Evolutionary conservation across 2,329 filamentous ascomycete species (phyloP), one percentile per base, ranked within the genome.

Genomic region (Rhynchosporium agropyri): DNA sequence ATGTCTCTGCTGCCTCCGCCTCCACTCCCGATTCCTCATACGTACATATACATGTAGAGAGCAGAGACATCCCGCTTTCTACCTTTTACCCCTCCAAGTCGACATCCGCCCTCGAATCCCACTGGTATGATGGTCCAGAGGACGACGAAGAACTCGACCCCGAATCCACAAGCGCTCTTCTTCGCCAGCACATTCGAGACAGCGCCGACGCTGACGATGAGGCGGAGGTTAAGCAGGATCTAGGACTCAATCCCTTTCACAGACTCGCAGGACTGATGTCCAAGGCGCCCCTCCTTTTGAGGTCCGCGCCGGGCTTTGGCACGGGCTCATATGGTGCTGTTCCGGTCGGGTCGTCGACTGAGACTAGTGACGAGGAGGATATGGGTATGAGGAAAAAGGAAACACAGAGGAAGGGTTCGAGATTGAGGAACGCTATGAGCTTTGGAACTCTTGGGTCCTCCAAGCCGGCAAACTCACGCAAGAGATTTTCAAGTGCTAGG

Each of bases 271-370:
- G 58, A 63, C 65, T 73, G 31, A 79, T 79, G 78, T 79, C 77
- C 57, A 78, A 78, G 73, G 77, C 81, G 65, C 84, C 84, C 63
- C 80, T 87, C 62, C 77, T 88, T 60, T 76, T 85, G 73, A 82
- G 83, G 64, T 84, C 84, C 56, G 84, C 84, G 67, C 84, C 84
- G 49, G 83, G 83, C 40, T 80, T 83, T 72, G 84, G 83, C 62
- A 85, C 83, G 42, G 82, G 83, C 28, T 86, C 84, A 15, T 88
- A 88, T 73, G 84, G 85, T 60, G 83, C 83, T 4, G 79, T 84
- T 28, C 83, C 82, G 4, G 70, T 82, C 48, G 73, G 78, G 43
- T 77, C 74, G 4, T 74, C 76, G 33, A 72, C 70, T n/a, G 74
- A 76, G 36, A 74, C 74, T 46, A 73, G 71, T 26, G 73, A 72